A percentile compares a stretch with the other conserved stretches of the same genome.
Conservation (phyloP, 306 rosid genomes). For the Cicer bijugum region DNA sequence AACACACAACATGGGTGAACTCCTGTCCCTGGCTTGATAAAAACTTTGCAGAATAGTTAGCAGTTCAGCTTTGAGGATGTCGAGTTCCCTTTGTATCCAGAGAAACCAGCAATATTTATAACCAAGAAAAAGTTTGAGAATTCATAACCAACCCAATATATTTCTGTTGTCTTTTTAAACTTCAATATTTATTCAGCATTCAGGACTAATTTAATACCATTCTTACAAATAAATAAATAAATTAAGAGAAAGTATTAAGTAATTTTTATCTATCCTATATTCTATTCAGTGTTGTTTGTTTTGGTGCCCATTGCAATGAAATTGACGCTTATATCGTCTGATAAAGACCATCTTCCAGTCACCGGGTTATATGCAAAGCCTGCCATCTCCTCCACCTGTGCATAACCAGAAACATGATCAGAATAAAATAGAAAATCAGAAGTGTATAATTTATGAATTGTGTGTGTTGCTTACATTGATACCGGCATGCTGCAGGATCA, state of each 20-base stretch:
- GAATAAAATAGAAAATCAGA: not conserved
- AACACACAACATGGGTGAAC: not conserved
- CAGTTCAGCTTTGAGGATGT: not conserved
- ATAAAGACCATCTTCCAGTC: conserved; percentile 81
- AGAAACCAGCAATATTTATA: not conserved
- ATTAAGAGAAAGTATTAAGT: not conserved
- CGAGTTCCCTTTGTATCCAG: not conserved
- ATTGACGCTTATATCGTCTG: conserved; percentile 81
- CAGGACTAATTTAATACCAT: not conserved
- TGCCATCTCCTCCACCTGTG: conserved; percentile 91
- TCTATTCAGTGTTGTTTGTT: conserved; percentile 44
- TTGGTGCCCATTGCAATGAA: conserved; percentile 77
- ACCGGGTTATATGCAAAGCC: conserved; percentile 82
- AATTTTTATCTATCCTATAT: conserved; percentile 10
- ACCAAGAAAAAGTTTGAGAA: not conserved
- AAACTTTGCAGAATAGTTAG: not conserved
- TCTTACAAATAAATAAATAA: conserved; percentile 2
- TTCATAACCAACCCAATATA: not conserved
- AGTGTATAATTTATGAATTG: not conserved
- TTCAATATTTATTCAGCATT: conserved; percentile 15
- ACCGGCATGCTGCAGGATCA: conserved; percentile 74
- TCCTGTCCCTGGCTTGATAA: not conserved
- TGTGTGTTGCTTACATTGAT: conserved; percentile 56
- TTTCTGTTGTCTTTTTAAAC: not conserved
- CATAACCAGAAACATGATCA: conserved; percentile 27